Evolutionary conservation across 192 early-diverging fungal species (phyloP).

Genomic region (Podila minutissima): DNA sequence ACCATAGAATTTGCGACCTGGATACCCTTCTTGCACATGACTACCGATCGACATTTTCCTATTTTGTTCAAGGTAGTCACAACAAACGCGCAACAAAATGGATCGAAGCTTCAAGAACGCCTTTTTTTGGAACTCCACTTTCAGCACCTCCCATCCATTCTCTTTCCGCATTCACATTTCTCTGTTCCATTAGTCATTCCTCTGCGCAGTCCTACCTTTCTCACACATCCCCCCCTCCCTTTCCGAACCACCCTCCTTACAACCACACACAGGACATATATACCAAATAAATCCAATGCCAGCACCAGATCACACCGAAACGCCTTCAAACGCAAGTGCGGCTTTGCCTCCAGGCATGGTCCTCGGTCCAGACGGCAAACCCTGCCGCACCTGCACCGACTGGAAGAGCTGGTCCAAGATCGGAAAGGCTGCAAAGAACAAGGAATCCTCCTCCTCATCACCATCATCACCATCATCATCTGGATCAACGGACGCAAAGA

Average conservation of each 20-base stretch:
- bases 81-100: too few relatives aligned
- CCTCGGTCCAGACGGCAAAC: slow-evolving; percentile 66
- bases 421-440: slow-evolving; percentile 47
- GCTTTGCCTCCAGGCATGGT: slow-evolving; percentile 50
- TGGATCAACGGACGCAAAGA: not conserved
- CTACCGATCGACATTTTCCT: too few relatives aligned
- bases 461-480: slow-evolving; percentile 25
- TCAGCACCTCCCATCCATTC: too few relatives aligned
- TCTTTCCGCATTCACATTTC: too few relatives aligned
- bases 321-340: not conserved
- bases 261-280: not conserved
- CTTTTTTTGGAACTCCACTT: too few relatives aligned
- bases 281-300: slow-evolving; percentile 9
- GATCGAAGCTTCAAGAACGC: too few relatives aligned
- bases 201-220: not conserved
- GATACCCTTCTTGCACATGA: too few relatives aligned
- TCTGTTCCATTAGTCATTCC: too few relatives aligned
- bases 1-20: too few relatives aligned
- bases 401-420: slow-evolving; percentile 76
- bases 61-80: too few relatives aligned
- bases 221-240: not conserved
- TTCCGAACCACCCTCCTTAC: not conserved
- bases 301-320: slow-evolving; percentile 12
- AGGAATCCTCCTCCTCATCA: slow-evolving; percentile 24
- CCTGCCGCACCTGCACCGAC: slow-evolving; percentile 82